Conservation (phyloP, 768 basidiomycete genomes). For the Lactarius evosmus region DNA sequence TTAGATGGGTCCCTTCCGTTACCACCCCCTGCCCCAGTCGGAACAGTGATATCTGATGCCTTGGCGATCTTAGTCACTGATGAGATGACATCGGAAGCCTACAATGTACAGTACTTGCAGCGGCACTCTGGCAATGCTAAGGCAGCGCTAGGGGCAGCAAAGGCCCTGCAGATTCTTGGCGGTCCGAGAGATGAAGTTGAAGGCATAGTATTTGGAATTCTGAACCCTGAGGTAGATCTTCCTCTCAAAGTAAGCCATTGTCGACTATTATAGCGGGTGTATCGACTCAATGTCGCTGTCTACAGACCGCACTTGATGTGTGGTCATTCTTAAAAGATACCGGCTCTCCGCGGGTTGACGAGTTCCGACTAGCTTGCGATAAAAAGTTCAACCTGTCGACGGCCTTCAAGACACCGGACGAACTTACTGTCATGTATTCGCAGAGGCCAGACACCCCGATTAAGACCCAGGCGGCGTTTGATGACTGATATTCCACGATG, state of each 20-base stretch:
- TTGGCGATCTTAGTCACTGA: conserved; percentile 53
- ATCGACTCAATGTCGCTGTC: conserved; percentile 2
- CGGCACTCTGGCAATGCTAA: conserved; percentile 46
- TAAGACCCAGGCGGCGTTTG: conserved; percentile 13
- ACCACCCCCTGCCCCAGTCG: conserved; percentile 45
- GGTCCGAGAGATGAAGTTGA: conserved; percentile 60
- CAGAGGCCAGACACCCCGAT: conserved; percentile 29
- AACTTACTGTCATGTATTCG: conserved; percentile 42
- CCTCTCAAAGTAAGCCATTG: conserved; percentile 44
- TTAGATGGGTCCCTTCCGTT: conserved; percentile 47
- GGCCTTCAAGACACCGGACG: conserved; percentile 56
- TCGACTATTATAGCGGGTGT: neutral
- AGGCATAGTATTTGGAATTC: conserved; percentile 47
- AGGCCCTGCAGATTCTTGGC: conserved; percentile 47
- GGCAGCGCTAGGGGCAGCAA: conserved; percentile 63
- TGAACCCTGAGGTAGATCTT: conserved; percentile 44
- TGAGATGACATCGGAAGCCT: conserved; percentile 56
- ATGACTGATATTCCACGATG: conserved; percentile 11
- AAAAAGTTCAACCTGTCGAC: conserved; percentile 58
- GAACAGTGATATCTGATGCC: conserved; percentile 47
- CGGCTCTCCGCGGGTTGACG: conserved; percentile 52
- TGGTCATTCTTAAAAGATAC: conserved; percentile 48
- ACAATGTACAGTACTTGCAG: conserved; percentile 77
- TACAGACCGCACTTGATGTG: conserved; percentile 51
- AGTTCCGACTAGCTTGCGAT: conserved; percentile 57